These are phyloP conservation scores for Fusarium piperis DNA, from an alignment of 2,329 filamentous ascomycete genomes.

Conservation along the genomic window DNA sequence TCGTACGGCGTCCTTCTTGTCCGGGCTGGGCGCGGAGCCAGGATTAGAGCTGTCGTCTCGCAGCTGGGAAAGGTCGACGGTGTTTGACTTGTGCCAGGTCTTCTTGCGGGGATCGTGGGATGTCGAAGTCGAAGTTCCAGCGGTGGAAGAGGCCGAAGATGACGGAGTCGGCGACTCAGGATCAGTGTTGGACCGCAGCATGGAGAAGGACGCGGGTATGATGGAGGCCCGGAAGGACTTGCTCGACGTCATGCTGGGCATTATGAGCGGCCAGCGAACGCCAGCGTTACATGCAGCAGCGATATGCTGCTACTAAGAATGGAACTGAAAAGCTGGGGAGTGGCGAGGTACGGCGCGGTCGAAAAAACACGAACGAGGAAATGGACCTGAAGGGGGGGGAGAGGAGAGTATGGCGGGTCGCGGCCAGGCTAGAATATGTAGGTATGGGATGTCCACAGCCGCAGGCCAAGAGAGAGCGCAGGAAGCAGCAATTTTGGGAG, in stretches of 20 bases:
- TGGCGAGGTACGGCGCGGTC: slow-evolving; percentile 21
- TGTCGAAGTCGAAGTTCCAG: neutral
- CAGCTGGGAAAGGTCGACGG: slow-evolving; percentile 36
- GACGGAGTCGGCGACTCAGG: slow-evolving; percentile 37
- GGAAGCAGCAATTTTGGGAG: neutral
- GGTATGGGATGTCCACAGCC: slow-evolving; percentile 5
- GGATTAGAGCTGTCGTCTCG: slow-evolving; percentile 21
- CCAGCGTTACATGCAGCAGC: slow-evolving; percentile 46
- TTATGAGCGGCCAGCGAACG: slow-evolving; percentile 22
- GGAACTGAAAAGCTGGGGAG: slow-evolving; percentile 22
- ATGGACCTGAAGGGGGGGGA: neutral
- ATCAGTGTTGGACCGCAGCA: slow-evolving; percentile 46
- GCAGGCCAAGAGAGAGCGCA: neutral
- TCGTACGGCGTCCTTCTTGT: slow-evolving; percentile 32
- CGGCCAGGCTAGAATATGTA: slow-evolving; percentile 13
- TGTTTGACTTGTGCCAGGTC: slow-evolving; percentile 38
- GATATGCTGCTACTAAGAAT: slow-evolving; percentile 37
- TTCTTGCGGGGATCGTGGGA: slow-evolving; percentile 34
- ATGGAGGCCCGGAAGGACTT: slow-evolving; percentile 54
- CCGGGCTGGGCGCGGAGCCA: slow-evolving; percentile 13
- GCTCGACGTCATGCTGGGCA: slow-evolving; percentile 57
- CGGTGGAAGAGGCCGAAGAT: slow-evolving; percentile 10
- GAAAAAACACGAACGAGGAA: neutral
- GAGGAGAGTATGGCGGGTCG: slow-evolving; percentile 2
- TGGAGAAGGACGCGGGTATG: slow-evolving; percentile 50